Evolutionary conservation across 176 grass and related monocot genomes (phyloP).

Genomic region (Carex littledalei): DNA sequence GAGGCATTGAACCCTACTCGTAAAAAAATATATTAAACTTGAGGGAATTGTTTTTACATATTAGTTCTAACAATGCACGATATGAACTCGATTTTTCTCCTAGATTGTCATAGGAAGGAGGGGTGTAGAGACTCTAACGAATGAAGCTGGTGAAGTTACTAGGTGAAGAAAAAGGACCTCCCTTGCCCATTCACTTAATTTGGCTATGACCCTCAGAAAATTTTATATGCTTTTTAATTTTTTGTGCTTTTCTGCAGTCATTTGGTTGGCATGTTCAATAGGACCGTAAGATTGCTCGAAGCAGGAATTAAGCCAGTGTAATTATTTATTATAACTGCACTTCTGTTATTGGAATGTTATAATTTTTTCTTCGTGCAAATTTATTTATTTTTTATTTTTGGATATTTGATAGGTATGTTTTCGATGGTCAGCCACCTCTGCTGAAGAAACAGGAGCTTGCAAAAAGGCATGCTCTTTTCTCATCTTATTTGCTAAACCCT

Average conservation of each 20-base stretch:
- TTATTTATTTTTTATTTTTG: constrained; percentile 23
- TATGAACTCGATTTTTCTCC: constrained; percentile 20
- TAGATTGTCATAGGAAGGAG: constrained; percentile 82
- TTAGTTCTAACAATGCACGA: not conserved
- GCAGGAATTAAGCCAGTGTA: constrained; percentile 97
- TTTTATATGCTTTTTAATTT: not conserved
- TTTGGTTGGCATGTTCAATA: constrained; percentile 86
- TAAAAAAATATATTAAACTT: not conserved
- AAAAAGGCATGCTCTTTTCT: constrained; percentile 50
- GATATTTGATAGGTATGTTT: constrained; percentile 64
- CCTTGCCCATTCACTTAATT: not conserved
- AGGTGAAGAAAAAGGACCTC: constrained; percentile 36
- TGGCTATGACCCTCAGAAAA: not conserved
- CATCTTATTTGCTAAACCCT: not conserved
- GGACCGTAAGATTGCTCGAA: constrained; percentile 74
- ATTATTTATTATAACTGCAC: constrained; percentile 21
- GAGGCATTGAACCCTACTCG: too few relatives aligned
- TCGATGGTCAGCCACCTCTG: constrained; percentile 86
- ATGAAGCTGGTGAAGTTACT: constrained; percentile 88
- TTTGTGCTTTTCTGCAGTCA: constrained; percentile 40
- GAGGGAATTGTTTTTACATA: not conserved
- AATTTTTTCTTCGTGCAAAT: constrained; percentile 3
- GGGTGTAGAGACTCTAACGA: constrained; percentile 63
- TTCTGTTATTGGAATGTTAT: constrained; percentile 5
- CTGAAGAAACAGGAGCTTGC: constrained; percentile 76